Evolutionary conservation across 2,329 filamentous ascomycete species (phyloP), one percentile per base, ranked within the genome.

Genomic region (Tolypocladium sp.): DNA sequence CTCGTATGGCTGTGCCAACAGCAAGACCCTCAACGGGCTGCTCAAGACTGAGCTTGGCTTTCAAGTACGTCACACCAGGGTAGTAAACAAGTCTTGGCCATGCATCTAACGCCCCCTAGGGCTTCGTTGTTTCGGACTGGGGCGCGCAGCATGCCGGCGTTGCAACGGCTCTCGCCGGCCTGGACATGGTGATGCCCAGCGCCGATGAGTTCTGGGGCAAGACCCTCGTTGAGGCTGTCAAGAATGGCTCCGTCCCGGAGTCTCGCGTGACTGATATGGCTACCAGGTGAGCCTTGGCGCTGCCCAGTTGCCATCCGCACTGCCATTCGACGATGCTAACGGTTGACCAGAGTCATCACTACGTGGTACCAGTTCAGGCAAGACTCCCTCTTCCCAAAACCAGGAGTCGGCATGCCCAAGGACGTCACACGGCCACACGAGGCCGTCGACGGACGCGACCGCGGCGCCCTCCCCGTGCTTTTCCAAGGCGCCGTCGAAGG

Each of bases 101-200:
- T 13, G 20, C 30, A 12, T 17, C 66, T 70, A 67, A 73, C 10
- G 22, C 3, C 8, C 27, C 15, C 6, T 66, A 84, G 63, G 88
- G 88, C 0, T 89, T 86, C 63, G 81, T 90, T 1, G 80, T 87
- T 46, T 80, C 82, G 0, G 88, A 91, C 67, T 91, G 87, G 86
- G 70, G 73, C 38, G 88, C 85, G 1, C 86, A 88, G 58, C 86
- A 89, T 63, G 75, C 82, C 0, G 86, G 87, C 41, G 80, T 87
- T 13, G 79, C 79, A 1, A 80, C 80, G 5, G 79, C 86, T 1
- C 72, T 86, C 58, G 84, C 86, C 3, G 89, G 89, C 35, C 69
- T 92, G 35, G 88, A 91, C 67, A 85, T 90, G 81, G 82, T 80
- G 13, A 91, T 91, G 88, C 87, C 86, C 0, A 72, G 62, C 10